Evolutionary conservation across 2,329 filamentous ascomycete species (phyloP), one percentile per base, ranked within the genome.

Genomic region (Exophiala phaeomuriformis): DNA sequence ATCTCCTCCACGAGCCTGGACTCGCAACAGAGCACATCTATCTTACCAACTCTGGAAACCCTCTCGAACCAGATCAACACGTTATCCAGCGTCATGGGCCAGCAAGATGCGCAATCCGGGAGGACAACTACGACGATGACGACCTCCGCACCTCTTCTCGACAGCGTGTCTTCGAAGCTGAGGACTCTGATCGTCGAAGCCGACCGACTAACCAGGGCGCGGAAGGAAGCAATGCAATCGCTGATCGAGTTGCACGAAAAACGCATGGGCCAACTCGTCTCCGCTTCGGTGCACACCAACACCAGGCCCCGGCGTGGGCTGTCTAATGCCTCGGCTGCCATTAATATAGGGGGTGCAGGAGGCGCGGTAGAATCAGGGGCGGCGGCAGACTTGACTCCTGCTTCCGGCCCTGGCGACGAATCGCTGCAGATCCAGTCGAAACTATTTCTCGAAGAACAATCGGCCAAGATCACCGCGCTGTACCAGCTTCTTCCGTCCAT

Each of bases 401-500:
- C 19, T 19, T 19, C 30, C 27, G 47, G 51, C 6, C 51, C 57
- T 10, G 54, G 46, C 9, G 54, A 54, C 12, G 57, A 59, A 44
- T 59, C 57, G 5, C 35, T 56, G 6, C 64, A 65, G 5, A 49
- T 60, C 6, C 56, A 60, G 28, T 53, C 54, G 8, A 40, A 53
- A 33, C 51, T 63, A 76, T 84, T 59, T 73, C 77, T 62, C 37
- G 71, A 72, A 5, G 89, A 95, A 63, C 86, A 94, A 63, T 79
- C 83, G 39, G 79, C 87, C 49, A 95, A 95, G 68, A 86, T 98
- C 67, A 93, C 95, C 61, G 88, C 90, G 1, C 79, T 98, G 3
- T 96, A 96, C 69, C 86, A 87, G 1, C 88, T 89, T 2, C 75
- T 98, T 10, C 85, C 90, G 1, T 93, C 88, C 0, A 93, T 98